Percentiles rank a stretch among this genome's conserved stretches.
These are phyloP conservation scores for Colletotrichum lentis DNA, from an alignment of 2,329 filamentous ascomycete genomes.

Conservation along the genomic window DNA sequence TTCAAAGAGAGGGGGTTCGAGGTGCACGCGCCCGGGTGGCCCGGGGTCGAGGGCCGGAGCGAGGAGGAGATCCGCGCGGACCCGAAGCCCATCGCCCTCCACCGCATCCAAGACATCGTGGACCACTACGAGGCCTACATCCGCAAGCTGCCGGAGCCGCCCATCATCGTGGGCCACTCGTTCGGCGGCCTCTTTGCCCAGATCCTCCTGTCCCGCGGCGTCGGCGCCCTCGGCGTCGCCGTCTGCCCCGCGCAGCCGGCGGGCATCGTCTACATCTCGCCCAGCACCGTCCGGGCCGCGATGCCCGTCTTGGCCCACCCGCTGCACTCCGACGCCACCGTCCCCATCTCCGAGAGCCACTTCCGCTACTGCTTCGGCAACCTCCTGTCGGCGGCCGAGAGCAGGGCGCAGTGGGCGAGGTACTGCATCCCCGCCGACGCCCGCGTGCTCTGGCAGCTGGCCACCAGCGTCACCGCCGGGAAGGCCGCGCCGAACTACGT, in stretches of 20 bases:
- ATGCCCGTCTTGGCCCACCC: slow-evolving; percentile 38
- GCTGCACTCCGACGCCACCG: slow-evolving; percentile 35
- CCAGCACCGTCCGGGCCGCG: slow-evolving; percentile 37
- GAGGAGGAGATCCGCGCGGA: slow-evolving; percentile 38
- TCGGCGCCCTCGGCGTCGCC: slow-evolving; percentile 37
- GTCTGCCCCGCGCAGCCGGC: slow-evolving; percentile 39
- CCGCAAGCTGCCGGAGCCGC: slow-evolving; percentile 35
- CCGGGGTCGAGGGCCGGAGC: slow-evolving; percentile 40
- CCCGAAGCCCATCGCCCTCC: slow-evolving; percentile 36
- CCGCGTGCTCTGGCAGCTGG: slow-evolving; percentile 40
- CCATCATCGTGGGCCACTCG: slow-evolving; percentile 41
- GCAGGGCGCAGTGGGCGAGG: slow-evolving; percentile 35
- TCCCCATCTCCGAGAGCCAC: slow-evolving; percentile 37
- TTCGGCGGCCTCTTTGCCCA: slow-evolving; percentile 41
- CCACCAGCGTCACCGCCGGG: slow-evolving; percentile 28
- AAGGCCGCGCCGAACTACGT: slow-evolving; percentile 31
- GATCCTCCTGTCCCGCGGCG: slow-evolving; percentile 38
- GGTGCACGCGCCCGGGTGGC: slow-evolving; percentile 41
- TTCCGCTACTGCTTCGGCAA: slow-evolving; percentile 42
- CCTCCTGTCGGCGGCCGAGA: slow-evolving; percentile 34
- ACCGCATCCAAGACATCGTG: slow-evolving; percentile 39
- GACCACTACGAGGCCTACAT: slow-evolving; percentile 40
- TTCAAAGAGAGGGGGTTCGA: slow-evolving; percentile 38
- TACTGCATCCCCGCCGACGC: slow-evolving; percentile 40
- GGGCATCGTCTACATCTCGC: slow-evolving; percentile 37